Evolutionary conservation across 1,284 basidiomycete genomes (phyloP), one percentile per base, ranked within the genome.

Genomic region (Fistulinella cinereoalba): DNA sequence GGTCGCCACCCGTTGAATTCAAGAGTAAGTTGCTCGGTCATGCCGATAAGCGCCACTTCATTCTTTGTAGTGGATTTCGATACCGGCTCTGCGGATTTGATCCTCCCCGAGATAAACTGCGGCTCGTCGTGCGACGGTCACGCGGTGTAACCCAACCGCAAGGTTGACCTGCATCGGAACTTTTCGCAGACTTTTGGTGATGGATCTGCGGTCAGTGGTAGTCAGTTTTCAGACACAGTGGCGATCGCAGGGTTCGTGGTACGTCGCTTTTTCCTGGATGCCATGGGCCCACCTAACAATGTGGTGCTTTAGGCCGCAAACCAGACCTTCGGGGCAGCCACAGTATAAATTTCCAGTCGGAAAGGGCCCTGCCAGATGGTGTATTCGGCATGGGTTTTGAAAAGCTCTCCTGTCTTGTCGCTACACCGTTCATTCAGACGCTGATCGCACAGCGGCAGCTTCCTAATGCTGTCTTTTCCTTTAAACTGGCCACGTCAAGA

Each of bases 41-140:
- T 24, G 3, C 27, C 13, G 3, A 41, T 4, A 12, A 24, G 16
- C 24, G 23, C 12, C 25, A 27, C 7, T 2, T n/a, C 9, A 8
- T 18, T 31, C 16, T 9, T 28, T 2, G 15, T 23, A 57, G 70
- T 75, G 49, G 68, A 71, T 46, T 72, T 76, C 43, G 74, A 77
- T 51, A 76, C 75, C 6, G 73, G 75, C 11, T 69, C 66, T 27
- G 58, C 67, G 3, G 75, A 75, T 51, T 49, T 69, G 21, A 67
- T 69, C 43, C 51, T 69, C 22, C 66, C 67, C 37, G 54, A 40
- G 7, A 41, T 55, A 6, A 41, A 43, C 13, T 71, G 70, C 44
- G 47, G 28, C 15, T 44, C 50, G 13, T 56, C 58, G 24, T 74
- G 72, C 53, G 31, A 52, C 1, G 69, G 70, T 1, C 71, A 73